These are phyloP conservation scores for Penicillium sp. DNA, from an alignment of 2,329 filamentous ascomycete species.

Conservation along the genomic window DNA sequence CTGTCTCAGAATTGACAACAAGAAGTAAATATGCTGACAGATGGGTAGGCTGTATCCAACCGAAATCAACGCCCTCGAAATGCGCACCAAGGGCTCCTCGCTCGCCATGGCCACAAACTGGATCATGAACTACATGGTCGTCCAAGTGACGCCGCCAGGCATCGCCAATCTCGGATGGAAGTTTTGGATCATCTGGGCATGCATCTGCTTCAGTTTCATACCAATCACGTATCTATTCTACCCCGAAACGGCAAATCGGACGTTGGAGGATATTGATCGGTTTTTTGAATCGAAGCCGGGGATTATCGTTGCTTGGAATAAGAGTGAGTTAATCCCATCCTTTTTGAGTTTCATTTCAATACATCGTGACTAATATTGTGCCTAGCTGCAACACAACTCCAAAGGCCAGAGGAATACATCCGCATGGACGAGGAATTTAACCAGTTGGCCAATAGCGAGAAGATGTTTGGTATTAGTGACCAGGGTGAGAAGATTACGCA, in stretches of 20 bases:
- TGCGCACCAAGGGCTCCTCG: slow-evolving; percentile 18
- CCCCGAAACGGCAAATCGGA: slow-evolving; percentile 18
- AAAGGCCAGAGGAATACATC: slow-evolving; percentile 18
- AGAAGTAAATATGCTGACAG: slow-evolving; percentile 17
- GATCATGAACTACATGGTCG: slow-evolving; percentile 22
- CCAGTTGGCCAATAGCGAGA: slow-evolving; percentile 6
- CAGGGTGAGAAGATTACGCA: not conserved
- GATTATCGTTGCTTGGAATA: slow-evolving; percentile 20
- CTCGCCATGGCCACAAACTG: slow-evolving; percentile 22
- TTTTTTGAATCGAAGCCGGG: slow-evolving; percentile 19
- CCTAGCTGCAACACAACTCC: slow-evolving; percentile 20
- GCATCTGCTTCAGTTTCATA: slow-evolving; percentile 21
- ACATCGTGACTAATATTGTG: not conserved
- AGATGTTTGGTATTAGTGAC: not conserved
- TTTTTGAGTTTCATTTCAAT: not conserved
- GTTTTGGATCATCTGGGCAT: slow-evolving; percentile 24
- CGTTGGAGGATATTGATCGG: slow-evolving; percentile 16
- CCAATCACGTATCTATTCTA: slow-evolving; percentile 24
- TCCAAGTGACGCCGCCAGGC: slow-evolving; percentile 19
- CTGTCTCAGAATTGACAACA: slow-evolving; percentile 19
- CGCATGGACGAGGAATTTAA: slow-evolving; percentile 19
- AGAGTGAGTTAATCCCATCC: slow-evolving; percentile 15
- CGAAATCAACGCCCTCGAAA: slow-evolving; percentile 22
- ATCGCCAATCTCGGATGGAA: slow-evolving; percentile 24
- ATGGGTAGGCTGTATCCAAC: slow-evolving; percentile 23